Evolutionary conservation across 1,139 yeast genomes (phyloP), one percentile per base, ranked within the genome.

Genomic region (Candida gigantensis): DNA sequence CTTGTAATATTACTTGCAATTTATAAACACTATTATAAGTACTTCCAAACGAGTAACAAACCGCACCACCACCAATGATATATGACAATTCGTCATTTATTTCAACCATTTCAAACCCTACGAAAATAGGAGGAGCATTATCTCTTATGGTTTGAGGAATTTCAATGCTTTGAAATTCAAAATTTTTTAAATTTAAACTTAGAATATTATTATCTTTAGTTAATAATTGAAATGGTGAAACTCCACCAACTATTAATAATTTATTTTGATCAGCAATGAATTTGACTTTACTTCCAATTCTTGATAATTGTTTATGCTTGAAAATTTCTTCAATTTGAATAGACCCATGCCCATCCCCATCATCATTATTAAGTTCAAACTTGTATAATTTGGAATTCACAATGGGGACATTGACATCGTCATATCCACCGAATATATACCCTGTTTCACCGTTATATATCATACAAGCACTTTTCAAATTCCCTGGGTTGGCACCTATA

Each of bases 11-110:
- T n/a, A n/a, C n/a, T 19, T 34, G 27, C 19, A 36, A 20, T 38
- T 30, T 39, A 42, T 51, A 55, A 24, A 48, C 47, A 32, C 45
- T 42, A 47, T 79, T 83, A 72, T 82, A 82, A 31, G 71, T 76
- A 19, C 88, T 77, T 0, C 95, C 95, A 62, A 85, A 86, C 1
- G 92, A 84, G 51, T 84, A 86, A 54, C 95, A 86, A 2, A 85
- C 88, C 0, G 84, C 90, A 2, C 95, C 95, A 4, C 95, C 95
- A 4, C 85, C 86, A 26, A 79, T 48, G 4, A 79, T 50, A 17
- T 30, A 30, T 24, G 33, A 29, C 11, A 46, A 45, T 4, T 48
- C 46, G 5, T 49, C 50, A 1, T 47, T 40, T 10, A 44, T 32
- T 8, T 49, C 46, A 3, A 65, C 59, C 28, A 77, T 37, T 21